Percentiles rank a stretch among this genome's conserved stretches.
Evolutionary conservation across 352 stramenopile species (phyloP).

Genomic region (Globisporangium parvum): DNA sequence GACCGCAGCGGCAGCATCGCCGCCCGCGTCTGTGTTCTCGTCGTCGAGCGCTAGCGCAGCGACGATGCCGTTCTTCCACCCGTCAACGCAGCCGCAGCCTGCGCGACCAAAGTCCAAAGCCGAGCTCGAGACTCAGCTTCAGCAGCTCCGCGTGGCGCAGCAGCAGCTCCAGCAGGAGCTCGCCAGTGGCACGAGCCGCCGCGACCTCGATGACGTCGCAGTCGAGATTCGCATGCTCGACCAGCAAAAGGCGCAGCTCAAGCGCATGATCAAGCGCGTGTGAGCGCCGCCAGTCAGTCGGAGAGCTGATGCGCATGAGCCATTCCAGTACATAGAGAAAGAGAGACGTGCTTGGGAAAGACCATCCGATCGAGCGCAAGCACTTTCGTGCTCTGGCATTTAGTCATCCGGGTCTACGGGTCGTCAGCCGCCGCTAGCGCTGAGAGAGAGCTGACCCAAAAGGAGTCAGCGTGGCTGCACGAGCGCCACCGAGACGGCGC

Average conservation of each 20-base stretch:
- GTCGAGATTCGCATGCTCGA: conserved; percentile 49
- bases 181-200: conserved; percentile 7
- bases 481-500: conserved; percentile 61
- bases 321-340: neutral
- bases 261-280: conserved; percentile 37
- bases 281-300: conserved; percentile 9
- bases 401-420: neutral
- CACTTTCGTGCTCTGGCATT: neutral
- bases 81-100: conserved; percentile 10
- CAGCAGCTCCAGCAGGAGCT: conserved; percentile 21
- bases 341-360: neutral
- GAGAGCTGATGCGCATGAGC: neutral
- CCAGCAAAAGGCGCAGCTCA: conserved; percentile 47
- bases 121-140: conserved; percentile 37
- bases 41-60: conserved; percentile 12
- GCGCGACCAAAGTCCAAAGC: conserved; percentile 24
- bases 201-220: conserved; percentile 30
- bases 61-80: conserved; percentile 31
- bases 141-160: conserved; percentile 29
- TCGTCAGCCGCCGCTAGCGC: neutral
- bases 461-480: conserved; percentile 1
- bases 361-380: neutral
- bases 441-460: neutral
- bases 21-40: conserved; percentile 18
- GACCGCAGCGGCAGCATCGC: neutral